Conservation (phyloP, 192 early-diverging fungal genomes). For the Coemansia furcata region DNA sequence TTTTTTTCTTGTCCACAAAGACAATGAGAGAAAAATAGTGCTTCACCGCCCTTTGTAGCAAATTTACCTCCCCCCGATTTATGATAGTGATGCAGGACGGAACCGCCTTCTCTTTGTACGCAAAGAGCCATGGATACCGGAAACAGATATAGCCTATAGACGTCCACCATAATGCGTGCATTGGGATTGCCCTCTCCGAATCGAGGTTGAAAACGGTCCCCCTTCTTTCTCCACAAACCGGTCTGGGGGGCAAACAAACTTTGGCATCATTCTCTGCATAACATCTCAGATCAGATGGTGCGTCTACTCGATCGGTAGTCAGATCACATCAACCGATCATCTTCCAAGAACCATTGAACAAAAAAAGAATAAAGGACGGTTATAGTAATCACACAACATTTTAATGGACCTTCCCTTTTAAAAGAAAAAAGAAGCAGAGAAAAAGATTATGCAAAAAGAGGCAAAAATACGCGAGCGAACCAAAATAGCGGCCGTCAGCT, state of each 20-base stretch:
- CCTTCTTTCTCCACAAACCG: not conserved
- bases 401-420: not conserved
- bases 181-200: not conserved
- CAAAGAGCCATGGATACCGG: not conserved
- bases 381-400: not conserved
- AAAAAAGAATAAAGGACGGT: not conserved
- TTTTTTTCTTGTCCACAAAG: not conserved
- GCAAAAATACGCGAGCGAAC: not conserved
- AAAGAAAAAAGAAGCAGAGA: not conserved
- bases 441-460: not conserved
- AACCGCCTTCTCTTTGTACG: not conserved
- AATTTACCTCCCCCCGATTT: not conserved
- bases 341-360: not conserved
- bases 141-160: not conserved
- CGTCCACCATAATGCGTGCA: not conserved
- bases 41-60: not conserved
- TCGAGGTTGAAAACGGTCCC: not conserved
- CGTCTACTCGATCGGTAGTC: not conserved
- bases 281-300: not conserved
- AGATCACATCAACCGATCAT: not conserved
- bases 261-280: not conserved
- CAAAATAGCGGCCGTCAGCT: not conserved
- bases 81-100: constrained; percentile 1
- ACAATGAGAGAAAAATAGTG: not conserved
- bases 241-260: not conserved